Percentiles rank a stretch among this genome's conserved stretches.
Evolutionary conservation across 129 eudicot species (phyloP).

Genomic region (Arctium minus): DNA sequence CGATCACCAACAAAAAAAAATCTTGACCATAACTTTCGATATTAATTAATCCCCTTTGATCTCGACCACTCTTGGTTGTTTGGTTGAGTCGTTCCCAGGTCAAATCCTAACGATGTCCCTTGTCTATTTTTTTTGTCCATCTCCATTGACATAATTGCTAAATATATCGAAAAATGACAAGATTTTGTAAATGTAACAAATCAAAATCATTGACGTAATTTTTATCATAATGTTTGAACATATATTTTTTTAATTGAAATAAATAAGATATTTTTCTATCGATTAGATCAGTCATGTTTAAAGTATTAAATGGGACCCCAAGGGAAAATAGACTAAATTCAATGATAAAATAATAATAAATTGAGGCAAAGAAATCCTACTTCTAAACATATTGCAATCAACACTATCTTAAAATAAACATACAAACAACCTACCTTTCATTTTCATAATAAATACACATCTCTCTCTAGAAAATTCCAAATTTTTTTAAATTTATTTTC

Average conservation of each 20-base stretch:
- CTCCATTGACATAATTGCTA: neutral
- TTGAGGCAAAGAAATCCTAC: constrained; percentile 17
- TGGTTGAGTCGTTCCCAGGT: neutral
- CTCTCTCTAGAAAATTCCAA: constrained; percentile 23
- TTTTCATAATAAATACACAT: constrained; percentile 42
- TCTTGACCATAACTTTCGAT: neutral
- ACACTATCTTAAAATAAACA: constrained; percentile 14
- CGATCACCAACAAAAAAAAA: neutral
- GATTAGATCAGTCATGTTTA: neutral
- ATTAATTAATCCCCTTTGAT: neutral
- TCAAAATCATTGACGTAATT: neutral
- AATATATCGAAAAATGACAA: neutral
- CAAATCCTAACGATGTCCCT: neutral
- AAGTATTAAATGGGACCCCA: neutral
- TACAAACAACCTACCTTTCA: constrained; percentile 39
- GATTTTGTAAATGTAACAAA: neutral
- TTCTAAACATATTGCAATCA: constrained; percentile 23
- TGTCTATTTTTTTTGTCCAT: neutral
- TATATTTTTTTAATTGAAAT: neutral
- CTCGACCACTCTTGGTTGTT: neutral
- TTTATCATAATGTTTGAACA: neutral
- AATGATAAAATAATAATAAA: constrained; percentile 23
- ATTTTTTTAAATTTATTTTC: constrained; percentile 8
- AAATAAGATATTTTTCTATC: neutral
- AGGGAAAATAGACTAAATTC: constrained; percentile 12